Base-by-base conservation (phyloP, 176 grass and related monocot species). In the Dactylis glomerata region DNA sequence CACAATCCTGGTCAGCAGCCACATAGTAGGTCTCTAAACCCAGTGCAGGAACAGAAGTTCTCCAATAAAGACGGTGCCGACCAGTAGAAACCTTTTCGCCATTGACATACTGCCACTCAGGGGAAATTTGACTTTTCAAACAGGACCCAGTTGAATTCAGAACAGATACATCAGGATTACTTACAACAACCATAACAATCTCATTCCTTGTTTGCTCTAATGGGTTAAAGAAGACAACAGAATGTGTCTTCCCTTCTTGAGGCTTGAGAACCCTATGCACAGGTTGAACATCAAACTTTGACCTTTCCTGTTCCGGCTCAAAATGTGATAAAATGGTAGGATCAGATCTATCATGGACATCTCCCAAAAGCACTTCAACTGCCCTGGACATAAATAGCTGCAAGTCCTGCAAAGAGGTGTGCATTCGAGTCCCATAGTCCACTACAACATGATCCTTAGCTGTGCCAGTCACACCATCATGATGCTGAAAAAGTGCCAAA, bases 401-500 rank as follows among this genome's bases (percentile, higher is more conserved):
- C 71, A 98, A 84, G 47, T 98, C 93, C 65, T 98, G 96, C 86
- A 98, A 93, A 28, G 93, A 95, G 77, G 91, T 92, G 54, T 92
- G 89, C 96, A 98, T 98, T 88, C 96, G 89, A 83, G 83, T 95
- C 33, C 96, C 96, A 67, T 95, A 98, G 80, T 98, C 96, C 68
- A 37, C 78, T 14, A 98, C 93, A 38, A 98, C 96, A 79, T 98
- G 96, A 87, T 98, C 85, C 85, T 98, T 98, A 15, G 96, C 96
- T 31, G 96, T 98, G 42, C 96, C 96, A 76, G 96, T 98, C 63
- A 98, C 96, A 56, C 96, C 96, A 77, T 98, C 96, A 71, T 98
- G 96, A 92, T 98, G 96, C 85, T 98, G 96, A 74, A 98, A 98
- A 89, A 98, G 96, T 44, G 96, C 96, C 54, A 98, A 67, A 85